These are phyloP conservation scores for Sordaria brevicollis DNA, from an alignment of 495 filamentous ascomycete genomes.

Conservation along the genomic window DNA sequence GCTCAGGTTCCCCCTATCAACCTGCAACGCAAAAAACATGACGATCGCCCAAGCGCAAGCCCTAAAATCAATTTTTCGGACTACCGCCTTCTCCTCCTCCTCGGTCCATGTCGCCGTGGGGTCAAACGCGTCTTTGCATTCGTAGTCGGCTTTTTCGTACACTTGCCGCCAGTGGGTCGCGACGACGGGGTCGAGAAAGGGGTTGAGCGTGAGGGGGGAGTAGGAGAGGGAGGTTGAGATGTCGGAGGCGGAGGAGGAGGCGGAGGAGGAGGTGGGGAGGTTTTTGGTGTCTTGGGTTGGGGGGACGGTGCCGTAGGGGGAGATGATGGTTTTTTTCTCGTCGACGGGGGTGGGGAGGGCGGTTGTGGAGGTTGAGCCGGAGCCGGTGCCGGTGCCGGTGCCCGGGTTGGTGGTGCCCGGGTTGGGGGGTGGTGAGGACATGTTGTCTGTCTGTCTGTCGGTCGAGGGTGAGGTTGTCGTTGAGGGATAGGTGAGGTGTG, in stretches of 20 bases:
- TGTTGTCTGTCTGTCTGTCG: not conserved
- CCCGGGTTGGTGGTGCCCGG: not conserved
- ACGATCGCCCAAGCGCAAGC: constrained; percentile 40
- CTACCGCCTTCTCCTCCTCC: constrained; percentile 40
- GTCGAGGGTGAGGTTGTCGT: not conserved
- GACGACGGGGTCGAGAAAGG: constrained; percentile 35
- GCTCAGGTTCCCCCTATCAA: constrained; percentile 46
- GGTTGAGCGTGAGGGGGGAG: constrained; percentile 16
- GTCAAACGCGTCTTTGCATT: constrained; percentile 43
- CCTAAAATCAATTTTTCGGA: constrained; percentile 43
- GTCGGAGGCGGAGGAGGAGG: not conserved
- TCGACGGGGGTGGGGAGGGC: not conserved
- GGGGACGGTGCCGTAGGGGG: not conserved
- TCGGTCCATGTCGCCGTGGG: constrained; percentile 41
- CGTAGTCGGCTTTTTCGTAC: constrained; percentile 41
- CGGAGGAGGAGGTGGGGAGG: not conserved
- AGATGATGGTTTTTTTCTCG: not conserved
- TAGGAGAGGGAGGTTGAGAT: constrained; percentile 4
- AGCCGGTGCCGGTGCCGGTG: not conserved
- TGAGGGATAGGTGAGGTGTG: not conserved
- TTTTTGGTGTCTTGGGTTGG: not conserved
- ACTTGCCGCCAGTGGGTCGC: constrained; percentile 35
- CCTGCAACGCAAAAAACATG: constrained; percentile 48
- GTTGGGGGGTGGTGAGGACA: not conserved
- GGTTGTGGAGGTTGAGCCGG: not conserved